A percentile compares a stretch with the other conserved stretches of the same genome.
These are phyloP conservation scores for Botryotinia convoluta DNA, from an alignment of 2,329 filamentous ascomycete species.

Conservation along the genomic window DNA sequence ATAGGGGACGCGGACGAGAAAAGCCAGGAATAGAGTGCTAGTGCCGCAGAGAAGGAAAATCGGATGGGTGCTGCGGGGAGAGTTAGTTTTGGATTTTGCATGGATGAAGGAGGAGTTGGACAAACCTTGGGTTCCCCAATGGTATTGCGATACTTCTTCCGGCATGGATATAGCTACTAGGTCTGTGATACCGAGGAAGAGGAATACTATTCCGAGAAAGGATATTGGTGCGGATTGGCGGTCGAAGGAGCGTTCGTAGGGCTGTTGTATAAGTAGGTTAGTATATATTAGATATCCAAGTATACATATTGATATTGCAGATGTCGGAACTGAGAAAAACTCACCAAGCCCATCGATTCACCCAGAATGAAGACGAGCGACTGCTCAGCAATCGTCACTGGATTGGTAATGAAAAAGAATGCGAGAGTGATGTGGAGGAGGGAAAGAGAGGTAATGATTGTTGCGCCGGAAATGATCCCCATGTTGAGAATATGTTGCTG, in stretches of 20 bases:
- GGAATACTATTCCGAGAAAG: conserved; percentile 67
- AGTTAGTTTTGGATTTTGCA: conserved; percentile 1
- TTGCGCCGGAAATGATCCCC: conserved; percentile 76
- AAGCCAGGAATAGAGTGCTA: conserved; percentile 64
- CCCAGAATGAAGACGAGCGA: conserved; percentile 78
- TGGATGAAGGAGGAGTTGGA: conserved; percentile 48
- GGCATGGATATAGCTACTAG: conserved; percentile 64
- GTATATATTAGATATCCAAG: not conserved
- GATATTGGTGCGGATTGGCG: conserved; percentile 67
- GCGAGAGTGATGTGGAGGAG: conserved; percentile 82
- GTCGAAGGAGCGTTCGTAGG: conserved; percentile 65
- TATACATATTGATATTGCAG: not conserved
- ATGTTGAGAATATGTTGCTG: conserved; percentile 48
- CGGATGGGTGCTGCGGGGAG: conserved; percentile 55
- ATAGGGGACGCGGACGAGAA: conserved; percentile 54
- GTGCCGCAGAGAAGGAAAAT: conserved; percentile 57
- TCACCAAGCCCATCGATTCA: conserved; percentile 78
- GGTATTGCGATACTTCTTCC: conserved; percentile 61
- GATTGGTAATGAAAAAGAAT: conserved; percentile 77
- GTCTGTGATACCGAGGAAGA: conserved; percentile 59
- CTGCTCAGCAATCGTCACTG: conserved; percentile 71
- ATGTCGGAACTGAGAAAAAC: conserved; percentile 28
- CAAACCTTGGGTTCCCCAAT: conserved; percentile 66
- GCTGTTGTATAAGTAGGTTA: conserved; percentile 44
- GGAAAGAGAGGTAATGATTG: conserved; percentile 76